Evolutionary conservation across 129 eudicot genomes (phyloP), one percentile per base, ranked within the genome.

Genomic region (Mikania micrantha): DNA sequence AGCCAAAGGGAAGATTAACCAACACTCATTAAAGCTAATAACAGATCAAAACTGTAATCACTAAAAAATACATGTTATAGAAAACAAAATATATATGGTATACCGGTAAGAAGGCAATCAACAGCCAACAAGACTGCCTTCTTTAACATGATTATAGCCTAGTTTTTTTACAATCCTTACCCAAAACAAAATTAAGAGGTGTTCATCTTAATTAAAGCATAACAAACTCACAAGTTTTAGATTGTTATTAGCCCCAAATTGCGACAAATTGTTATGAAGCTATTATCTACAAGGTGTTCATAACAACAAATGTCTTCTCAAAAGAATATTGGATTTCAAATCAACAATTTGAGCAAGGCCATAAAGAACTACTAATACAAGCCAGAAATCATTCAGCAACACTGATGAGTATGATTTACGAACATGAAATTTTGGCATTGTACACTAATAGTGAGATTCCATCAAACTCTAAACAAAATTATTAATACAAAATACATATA

Each of bases 161-260:
- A 19, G 67, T 35, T n/a, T n/a, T n/a, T 20, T 35, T 40, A 12
- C 42, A 4, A n/a, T 35, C 42, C n/a, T 22, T 19, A 7, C 29
- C 66, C 48, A 19, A 17, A 19, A 38, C 45, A 5, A 19, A 49
- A 49, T n/a, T n/a, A n/a, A 35, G 29, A 17, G 47, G 21, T 60
- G 5, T 35, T 42, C 47, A 60, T 10, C 66, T 9, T n/a, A 42
- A 42, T 15, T 32, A 16, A 60, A 11, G 38, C 45, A 12, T 42
- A 27, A 41, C 35, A 64, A 41, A 8, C 7, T 24, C 38, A 3
- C 36, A 20, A 64, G 7, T 24, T 35, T 42, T 24, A 29, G 70
- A 64, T 65, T 44, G 16, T 45, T 47, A 45, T 10, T 16, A 65
- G 60, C 19, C 60, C 39, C 59, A 36, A 60, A 31, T 60, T 60